Evolutionary conservation across 805 yeast genomes (phyloP).

Genomic region (Lachancea thermotolerans): DNA sequence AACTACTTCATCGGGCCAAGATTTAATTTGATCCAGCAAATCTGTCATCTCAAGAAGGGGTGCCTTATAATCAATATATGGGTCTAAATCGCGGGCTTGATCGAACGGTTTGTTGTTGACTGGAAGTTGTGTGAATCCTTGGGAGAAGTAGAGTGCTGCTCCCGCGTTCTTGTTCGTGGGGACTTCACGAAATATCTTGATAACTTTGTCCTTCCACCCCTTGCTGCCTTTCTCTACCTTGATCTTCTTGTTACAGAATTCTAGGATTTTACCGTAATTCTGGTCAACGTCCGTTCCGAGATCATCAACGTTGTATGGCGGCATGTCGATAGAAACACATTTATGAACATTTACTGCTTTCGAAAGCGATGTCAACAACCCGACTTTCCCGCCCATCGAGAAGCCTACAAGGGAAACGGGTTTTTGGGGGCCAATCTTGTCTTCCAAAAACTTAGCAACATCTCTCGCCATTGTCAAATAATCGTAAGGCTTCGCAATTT

Average conservation of each 20-base stretch:
- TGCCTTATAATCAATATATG: constrained; percentile 14
- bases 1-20: constrained; percentile 18
- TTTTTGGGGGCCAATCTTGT: constrained; percentile 17
- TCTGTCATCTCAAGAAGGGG: constrained; percentile 25
- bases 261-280: constrained; percentile 20
- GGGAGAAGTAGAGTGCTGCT: constrained; percentile 23
- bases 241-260: constrained; percentile 16
- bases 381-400: constrained; percentile 58
- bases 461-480: constrained; percentile 42
- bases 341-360: constrained; percentile 28
- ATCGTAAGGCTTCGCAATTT: constrained; percentile 38
- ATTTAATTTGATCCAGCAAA: constrained; percentile 17
- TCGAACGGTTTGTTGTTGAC: constrained; percentile 11
- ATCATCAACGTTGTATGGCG: constrained; percentile 24
- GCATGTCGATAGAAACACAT: constrained; percentile 38
- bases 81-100: constrained; percentile 8
- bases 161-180: constrained; percentile 17
- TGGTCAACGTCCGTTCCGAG: constrained; percentile 17
- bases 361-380: constrained; percentile 39
- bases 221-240: constrained; percentile 18
- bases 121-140: constrained; percentile 23
- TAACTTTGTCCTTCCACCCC: constrained; percentile 19
- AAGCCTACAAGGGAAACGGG: constrained; percentile 42
- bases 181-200: constrained; percentile 14
- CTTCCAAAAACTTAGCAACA: constrained; percentile 32